A percentile compares a stretch with the other conserved stretches of the same genome.
phyloP scores from a whole-genome alignment of 208 protist genomes.

The Crithidia thermophila region DNA sequence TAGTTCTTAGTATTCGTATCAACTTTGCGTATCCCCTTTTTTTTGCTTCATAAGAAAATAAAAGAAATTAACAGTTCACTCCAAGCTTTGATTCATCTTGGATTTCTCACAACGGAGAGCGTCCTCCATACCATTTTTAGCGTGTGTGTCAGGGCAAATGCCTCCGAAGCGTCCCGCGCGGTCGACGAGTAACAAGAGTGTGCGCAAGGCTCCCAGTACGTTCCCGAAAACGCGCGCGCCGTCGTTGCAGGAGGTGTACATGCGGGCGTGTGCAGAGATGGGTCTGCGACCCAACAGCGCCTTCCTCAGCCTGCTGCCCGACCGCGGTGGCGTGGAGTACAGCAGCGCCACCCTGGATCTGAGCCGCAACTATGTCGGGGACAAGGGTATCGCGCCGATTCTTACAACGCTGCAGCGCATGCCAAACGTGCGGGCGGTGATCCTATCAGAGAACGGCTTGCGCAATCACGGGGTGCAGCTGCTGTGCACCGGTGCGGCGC shows the following conservation, averaged over 20 bases:
- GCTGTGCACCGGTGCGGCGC: constrained; percentile 43
- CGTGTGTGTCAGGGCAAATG: not conserved
- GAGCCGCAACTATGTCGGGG: constrained; percentile 88
- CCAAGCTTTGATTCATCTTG: too few species aligned
- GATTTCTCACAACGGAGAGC: too few species aligned
- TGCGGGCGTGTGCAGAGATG: constrained; percentile 72
- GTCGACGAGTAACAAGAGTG: constrained; percentile 21
- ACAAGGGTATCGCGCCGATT: constrained; percentile 81
- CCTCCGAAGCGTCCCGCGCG: constrained; percentile 25
- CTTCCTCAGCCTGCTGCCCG: constrained; percentile 60
- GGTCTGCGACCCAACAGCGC: constrained; percentile 77
- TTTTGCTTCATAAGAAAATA: too few species aligned
- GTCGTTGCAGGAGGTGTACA: constrained; percentile 79
- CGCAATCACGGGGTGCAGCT: constrained; percentile 76
- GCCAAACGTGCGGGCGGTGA: constrained; percentile 50
- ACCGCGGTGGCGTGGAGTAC: constrained; percentile 44
- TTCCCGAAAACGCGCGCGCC: constrained; percentile 20
- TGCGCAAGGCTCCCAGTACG: constrained; percentile 7
- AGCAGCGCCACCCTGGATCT: constrained; percentile 53
- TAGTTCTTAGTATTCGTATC: too few species aligned
- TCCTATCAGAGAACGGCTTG: constrained; percentile 85
- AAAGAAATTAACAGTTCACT: too few species aligned
- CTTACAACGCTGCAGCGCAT: constrained; percentile 63
- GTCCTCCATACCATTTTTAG: too few species aligned
- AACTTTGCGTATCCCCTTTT: too few species aligned